A percentile compares a stretch with the other conserved stretches of the same genome.
phyloP scores from a whole-genome alignment of 1,284 basidiomycete species.

The Leccinum variabile region DNA sequence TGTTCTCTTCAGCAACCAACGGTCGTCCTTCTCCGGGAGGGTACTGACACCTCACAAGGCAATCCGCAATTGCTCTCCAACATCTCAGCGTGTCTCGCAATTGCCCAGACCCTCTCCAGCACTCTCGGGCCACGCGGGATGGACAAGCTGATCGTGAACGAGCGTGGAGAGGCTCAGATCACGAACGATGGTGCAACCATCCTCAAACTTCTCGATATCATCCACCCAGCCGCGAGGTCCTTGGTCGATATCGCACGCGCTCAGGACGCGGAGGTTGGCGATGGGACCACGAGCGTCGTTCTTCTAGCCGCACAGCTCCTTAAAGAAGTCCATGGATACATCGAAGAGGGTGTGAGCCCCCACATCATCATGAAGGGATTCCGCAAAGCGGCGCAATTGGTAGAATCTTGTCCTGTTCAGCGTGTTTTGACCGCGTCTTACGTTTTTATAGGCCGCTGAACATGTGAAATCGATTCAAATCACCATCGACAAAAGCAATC shows the following conservation, averaged over 20 bases:
- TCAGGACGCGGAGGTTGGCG: conserved; percentile 98
- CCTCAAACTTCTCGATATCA: conserved; percentile 94
- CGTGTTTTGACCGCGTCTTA: conserved; percentile 8
- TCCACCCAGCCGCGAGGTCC: conserved; percentile 95
- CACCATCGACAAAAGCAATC: conserved; percentile 86
- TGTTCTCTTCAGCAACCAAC: conserved; percentile 77
- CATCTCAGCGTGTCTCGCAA: conserved; percentile 92
- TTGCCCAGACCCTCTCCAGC: conserved; percentile 86
- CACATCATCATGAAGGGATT: conserved; percentile 99
- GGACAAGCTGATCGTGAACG: conserved; percentile 95
- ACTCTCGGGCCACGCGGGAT: conserved; percentile 98
- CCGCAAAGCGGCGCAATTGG: conserved; percentile 84
- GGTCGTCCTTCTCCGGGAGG: conserved; percentile 90
- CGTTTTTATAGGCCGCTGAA: conserved; percentile 67
- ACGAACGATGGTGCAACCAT: conserved; percentile 99
- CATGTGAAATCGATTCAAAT: conserved; percentile 90
- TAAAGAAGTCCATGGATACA: conserved; percentile 88
- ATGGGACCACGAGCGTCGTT: conserved; percentile 96
- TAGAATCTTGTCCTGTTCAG: conserved; percentile 42
- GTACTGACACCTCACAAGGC: conserved; percentile 96
- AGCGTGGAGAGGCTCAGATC: conserved; percentile 94
- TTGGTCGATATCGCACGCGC: conserved; percentile 97
- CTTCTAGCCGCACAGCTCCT: conserved; percentile 92
- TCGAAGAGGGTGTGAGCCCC: conserved; percentile 97
- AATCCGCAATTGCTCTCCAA: conserved; percentile 93